phyloP scores from a whole-genome alignment of 108 stramenopile species.

The Hondaea fermentalgiana region DNA sequence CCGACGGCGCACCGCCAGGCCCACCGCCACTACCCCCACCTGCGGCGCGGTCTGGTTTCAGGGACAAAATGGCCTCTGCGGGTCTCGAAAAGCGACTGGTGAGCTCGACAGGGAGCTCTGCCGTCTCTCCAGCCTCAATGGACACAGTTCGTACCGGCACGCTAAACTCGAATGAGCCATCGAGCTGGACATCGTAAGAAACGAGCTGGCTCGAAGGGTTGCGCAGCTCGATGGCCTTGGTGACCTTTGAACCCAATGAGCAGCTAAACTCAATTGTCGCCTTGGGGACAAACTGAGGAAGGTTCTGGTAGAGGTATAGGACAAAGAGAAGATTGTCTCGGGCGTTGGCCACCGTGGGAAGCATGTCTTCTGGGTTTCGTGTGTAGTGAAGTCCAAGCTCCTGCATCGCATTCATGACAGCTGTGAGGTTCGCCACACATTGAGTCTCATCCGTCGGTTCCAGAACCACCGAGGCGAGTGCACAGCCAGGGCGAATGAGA shows the following conservation, averaged over 20 bases:
- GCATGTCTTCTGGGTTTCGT: neutral
- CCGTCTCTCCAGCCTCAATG: conserved; percentile 1
- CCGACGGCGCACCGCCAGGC: conserved; percentile 12
- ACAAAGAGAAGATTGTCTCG: conserved; percentile 14
- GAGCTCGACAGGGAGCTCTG: conserved; percentile 20
- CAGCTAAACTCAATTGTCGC: conserved; percentile 47
- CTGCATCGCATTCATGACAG: neutral
- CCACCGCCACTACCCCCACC: conserved; percentile 7
- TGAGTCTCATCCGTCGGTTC: neutral
- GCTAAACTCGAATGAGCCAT: conserved; percentile 39
- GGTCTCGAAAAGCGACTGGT: conserved; percentile 27
- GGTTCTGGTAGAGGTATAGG: conserved; percentile 24
- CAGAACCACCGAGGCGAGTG: neutral
- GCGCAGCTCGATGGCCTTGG: conserved; percentile 49
- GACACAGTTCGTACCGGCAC: neutral
- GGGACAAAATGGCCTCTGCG: conserved; percentile 35
- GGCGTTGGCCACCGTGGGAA: conserved; percentile 5
- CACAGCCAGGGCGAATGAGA: neutral
- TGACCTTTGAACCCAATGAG: conserved; percentile 31
- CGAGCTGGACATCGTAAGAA: conserved; percentile 38
- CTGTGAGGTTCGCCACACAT: neutral
- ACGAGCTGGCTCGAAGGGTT: conserved; percentile 38
- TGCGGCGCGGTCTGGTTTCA: conserved; percentile 16
- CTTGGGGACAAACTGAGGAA: conserved; percentile 52
- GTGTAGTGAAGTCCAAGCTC: neutral